These are phyloP conservation scores for Arthrinium phaeospermum DNA, from an alignment of 2,329 filamentous ascomycete genomes.

Conservation along the genomic window DNA sequence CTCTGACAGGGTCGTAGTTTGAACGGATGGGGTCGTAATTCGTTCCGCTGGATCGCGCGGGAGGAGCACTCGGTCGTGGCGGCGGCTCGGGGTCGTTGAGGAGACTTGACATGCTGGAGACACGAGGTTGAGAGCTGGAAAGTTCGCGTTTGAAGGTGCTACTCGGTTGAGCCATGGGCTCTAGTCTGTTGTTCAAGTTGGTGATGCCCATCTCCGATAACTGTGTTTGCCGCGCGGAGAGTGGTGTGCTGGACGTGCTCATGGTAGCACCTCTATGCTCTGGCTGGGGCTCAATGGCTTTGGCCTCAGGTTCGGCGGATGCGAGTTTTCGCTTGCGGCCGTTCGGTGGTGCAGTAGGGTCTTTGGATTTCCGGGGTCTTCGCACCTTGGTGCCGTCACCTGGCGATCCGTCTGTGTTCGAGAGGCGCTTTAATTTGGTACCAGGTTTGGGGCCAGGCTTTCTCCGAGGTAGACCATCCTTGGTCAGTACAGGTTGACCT, in stretches of 20 bases:
- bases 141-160: conserved; percentile 58
- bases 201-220: conserved; percentile 45
- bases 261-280: conserved; percentile 8
- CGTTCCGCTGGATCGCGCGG: conserved; percentile 72
- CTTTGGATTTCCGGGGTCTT: conserved; percentile 61
- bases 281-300: background rate
- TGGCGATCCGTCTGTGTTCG: conserved; percentile 44
- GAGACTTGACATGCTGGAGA: conserved; percentile 56
- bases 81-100: conserved; percentile 58
- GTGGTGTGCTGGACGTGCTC: conserved; percentile 27
- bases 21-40: conserved; percentile 91
- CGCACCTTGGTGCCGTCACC: conserved; percentile 50
- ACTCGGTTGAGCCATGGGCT: conserved; percentile 42
- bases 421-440: conserved; percentile 54
- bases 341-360: conserved; percentile 61
- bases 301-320: conserved; percentile 38
- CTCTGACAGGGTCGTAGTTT: conserved; percentile 69
- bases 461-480: conserved; percentile 64
- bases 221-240: conserved; percentile 44
- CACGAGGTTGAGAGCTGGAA: conserved; percentile 45
- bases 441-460: conserved; percentile 71
- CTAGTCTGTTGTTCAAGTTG: conserved; percentile 33
- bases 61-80: conserved; percentile 50
- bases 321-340: conserved; percentile 62
- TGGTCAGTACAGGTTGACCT: conserved; percentile 54